phyloP scores from a whole-genome alignment of 768 basidiomycete genomes.

The Cytidiella melzeri region DNA sequence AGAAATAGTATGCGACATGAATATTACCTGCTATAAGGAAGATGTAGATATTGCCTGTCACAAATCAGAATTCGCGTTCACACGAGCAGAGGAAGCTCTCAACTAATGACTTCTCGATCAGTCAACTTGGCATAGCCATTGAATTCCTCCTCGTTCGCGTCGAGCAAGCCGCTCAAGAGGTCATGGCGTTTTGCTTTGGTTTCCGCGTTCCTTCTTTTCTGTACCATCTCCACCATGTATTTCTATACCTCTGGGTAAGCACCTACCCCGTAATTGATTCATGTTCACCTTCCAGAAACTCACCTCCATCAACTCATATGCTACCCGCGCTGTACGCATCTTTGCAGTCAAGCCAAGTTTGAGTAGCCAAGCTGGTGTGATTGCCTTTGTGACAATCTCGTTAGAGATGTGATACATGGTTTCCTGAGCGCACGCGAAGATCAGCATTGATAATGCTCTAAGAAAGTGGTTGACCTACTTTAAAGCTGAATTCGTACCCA shows the following conservation, averaged over 20 bases:
- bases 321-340: slow-evolving; percentile 19
- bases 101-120: slow-evolving; percentile 39
- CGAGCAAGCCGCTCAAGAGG: slow-evolving; percentile 46
- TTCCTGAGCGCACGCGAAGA: slow-evolving; percentile 6
- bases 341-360: slow-evolving; percentile 15
- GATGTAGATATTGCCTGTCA: slow-evolving; percentile 29
- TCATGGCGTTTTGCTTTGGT: slow-evolving; percentile 39
- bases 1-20: not conserved
- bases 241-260: slow-evolving; percentile 22
- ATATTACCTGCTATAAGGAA: slow-evolving; percentile 41
- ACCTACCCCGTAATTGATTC: no score
- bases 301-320: slow-evolving; percentile 27
- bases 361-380: slow-evolving; percentile 20
- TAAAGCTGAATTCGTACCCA: slow-evolving; percentile 33
- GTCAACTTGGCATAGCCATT: slow-evolving; percentile 28
- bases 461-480: slow-evolving; percentile 5
- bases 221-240: slow-evolving; percentile 52
- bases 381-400: slow-evolving; percentile 21
- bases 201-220: slow-evolving; percentile 31
- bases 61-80: slow-evolving; percentile 6
- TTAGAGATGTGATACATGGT: slow-evolving; percentile 25
- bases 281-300: not conserved
- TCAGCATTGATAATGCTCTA: not conserved
- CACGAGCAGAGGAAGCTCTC: not conserved
- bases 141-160: slow-evolving; percentile 37